A percentile compares a stretch with the other conserved stretches of the same genome.
Conservation (phyloP, 2,329 filamentous ascomycete species). For the Aspergillus melleus region DNA sequence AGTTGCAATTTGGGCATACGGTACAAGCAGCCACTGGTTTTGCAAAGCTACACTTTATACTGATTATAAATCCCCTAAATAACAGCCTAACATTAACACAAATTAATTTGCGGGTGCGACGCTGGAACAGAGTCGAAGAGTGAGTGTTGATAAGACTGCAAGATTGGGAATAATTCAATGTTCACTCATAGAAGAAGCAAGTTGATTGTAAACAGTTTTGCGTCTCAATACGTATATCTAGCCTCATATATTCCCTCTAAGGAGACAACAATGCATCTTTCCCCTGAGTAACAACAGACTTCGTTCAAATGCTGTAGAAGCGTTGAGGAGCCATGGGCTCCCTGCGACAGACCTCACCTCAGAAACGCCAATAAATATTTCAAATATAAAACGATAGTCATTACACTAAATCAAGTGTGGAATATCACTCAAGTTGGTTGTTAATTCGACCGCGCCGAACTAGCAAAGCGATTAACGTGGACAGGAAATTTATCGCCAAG, state of each 20-base stretch:
- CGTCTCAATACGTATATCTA: neutral
- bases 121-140: neutral
- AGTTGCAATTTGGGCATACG: neutral
- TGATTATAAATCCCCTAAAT: neutral
- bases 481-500: neutral
- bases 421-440: neutral
- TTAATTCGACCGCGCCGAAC: neutral
- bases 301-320: neutral
- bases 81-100: neutral
- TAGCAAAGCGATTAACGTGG: neutral
- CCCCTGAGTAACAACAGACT: neutral
- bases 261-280: neutral
- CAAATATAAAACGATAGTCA: neutral
- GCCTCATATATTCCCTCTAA: neutral
- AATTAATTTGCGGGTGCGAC: neutral
- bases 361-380: neutral
- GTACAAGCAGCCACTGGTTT: neutral
- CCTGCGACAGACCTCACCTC: neutral
- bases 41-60: neutral
- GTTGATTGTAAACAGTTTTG: neutral
- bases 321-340: neutral
- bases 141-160: neutral
- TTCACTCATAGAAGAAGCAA: neutral
- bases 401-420: neutral
- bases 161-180: neutral